Evolutionary conservation across 2,329 filamentous ascomycete species (phyloP).

Genomic region (Penicillium sp.): DNA sequence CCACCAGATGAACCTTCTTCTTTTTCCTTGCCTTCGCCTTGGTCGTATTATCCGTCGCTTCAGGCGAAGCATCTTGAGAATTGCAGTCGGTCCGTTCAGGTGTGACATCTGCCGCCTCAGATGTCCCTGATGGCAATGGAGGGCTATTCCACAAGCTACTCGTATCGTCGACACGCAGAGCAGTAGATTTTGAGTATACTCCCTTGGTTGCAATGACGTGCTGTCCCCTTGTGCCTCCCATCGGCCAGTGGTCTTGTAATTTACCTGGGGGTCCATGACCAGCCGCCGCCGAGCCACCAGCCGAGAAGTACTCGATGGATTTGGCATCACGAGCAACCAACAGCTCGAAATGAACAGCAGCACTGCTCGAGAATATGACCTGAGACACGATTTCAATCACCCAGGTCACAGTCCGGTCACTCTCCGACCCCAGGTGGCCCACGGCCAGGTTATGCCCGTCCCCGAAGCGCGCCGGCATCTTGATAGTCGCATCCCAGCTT

Average conservation of each 20-base stretch:
- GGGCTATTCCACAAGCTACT: conserved; percentile 92
- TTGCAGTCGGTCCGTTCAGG: conserved; percentile 8
- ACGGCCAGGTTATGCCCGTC: conserved; percentile 27
- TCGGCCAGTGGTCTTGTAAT: conserved; percentile 76
- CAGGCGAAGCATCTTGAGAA: conserved; percentile 7
- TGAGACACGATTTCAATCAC: conserved; percentile 90
- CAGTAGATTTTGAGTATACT: conserved; percentile 82
- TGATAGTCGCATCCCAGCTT: conserved; percentile 78
- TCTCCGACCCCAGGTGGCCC: conserved; percentile 55
- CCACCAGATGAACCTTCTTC: conserved; percentile 80
- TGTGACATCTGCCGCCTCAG: not conserved
- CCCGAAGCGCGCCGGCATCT: conserved; percentile 76
- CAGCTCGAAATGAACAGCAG: conserved; percentile 86
- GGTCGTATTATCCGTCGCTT: not conserved
- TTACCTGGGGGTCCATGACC: conserved; percentile 67
- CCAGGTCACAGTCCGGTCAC: conserved; percentile 73
- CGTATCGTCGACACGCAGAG: conserved; percentile 83
- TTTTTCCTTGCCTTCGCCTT: conserved; percentile 36
- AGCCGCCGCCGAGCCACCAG: conserved; percentile 54
- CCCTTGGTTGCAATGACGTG: conserved; percentile 71
- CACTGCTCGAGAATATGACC: conserved; percentile 89
- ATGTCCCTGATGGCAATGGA: conserved; percentile 65
- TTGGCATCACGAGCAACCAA: conserved; percentile 84
- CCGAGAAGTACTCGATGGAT: conserved; percentile 72
- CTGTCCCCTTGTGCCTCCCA: conserved; percentile 55